Conservation (phyloP, 495 filamentous ascomycete genomes). For the Neurospora sp. region DNA sequence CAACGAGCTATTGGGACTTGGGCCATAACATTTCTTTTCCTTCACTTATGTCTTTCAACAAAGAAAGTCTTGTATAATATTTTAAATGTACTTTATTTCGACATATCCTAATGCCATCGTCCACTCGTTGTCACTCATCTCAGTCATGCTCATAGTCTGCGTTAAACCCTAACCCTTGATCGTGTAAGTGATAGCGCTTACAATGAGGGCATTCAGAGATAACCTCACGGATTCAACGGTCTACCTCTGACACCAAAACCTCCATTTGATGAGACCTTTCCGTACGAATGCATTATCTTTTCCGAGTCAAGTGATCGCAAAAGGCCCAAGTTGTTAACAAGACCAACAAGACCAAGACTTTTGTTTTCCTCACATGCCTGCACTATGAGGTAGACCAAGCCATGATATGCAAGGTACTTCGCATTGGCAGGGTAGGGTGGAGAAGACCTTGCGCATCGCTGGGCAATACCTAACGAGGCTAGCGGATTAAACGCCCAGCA, state of each 20-base stretch:
- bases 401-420: neutral
- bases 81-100: neutral
- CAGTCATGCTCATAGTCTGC: neutral
- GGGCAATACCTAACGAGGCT: neutral
- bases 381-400: neutral
- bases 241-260: neutral
- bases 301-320: neutral
- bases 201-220: neutral
- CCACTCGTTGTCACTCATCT: neutral
- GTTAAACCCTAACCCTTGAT: neutral
- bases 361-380: neutral
- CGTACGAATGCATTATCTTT: too few relatives aligned
- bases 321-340: neutral
- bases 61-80: neutral
- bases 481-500: neutral
- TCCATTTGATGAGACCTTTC: neutral
- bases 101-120: neutral
- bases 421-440: neutral
- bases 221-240: neutral
- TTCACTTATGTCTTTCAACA: neutral
- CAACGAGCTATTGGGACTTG: neutral
- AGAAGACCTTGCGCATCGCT: neutral
- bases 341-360: neutral
- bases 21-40: neutral
- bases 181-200: neutral